Percentiles rank a stretch among this genome's conserved stretches.
phyloP scores from a whole-genome alignment of 148 eudicot species.

The Fagopyrum esculentum region DNA sequence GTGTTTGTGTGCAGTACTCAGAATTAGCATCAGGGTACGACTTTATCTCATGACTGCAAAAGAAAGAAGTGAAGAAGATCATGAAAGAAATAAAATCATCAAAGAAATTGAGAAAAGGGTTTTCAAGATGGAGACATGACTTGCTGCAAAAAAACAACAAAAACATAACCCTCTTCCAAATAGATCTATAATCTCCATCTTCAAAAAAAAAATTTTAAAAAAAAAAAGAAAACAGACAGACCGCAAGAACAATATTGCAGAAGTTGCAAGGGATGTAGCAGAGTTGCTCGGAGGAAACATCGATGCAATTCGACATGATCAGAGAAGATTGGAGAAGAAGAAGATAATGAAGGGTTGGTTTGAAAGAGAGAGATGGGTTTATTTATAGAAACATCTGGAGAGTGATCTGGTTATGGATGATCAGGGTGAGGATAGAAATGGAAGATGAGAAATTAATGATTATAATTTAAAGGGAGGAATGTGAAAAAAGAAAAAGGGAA shows the following conservation, averaged over 20 bases:
- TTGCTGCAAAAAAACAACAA: background rate
- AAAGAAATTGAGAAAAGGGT: background rate
- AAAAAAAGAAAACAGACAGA: constrained; percentile 1
- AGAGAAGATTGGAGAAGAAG: background rate
- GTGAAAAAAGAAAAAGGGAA: background rate
- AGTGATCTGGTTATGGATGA: background rate
- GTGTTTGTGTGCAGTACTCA: constrained; percentile 6
- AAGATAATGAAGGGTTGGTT: background rate
- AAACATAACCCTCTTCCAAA: background rate
- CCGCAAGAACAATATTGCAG: constrained; percentile 46
- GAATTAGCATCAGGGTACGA: constrained; percentile 6
- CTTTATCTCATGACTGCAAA: constrained; percentile 28
- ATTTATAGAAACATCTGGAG: constrained; percentile 11
- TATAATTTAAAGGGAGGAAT: background rate
- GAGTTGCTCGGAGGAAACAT: constrained; percentile 55
- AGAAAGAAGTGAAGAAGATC: constrained; percentile 15
- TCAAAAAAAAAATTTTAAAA: background rate
- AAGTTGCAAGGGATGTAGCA: constrained; percentile 96
- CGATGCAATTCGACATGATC: constrained; percentile 43
- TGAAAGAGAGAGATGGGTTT: background rate
- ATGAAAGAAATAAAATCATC: background rate
- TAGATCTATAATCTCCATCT: background rate
- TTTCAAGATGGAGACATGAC: constrained; percentile 45
- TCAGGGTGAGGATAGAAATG: background rate
- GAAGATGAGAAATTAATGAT: background rate